Conservation (phyloP, 257 asterid genomes). For the Capsicum chinense region DNA sequence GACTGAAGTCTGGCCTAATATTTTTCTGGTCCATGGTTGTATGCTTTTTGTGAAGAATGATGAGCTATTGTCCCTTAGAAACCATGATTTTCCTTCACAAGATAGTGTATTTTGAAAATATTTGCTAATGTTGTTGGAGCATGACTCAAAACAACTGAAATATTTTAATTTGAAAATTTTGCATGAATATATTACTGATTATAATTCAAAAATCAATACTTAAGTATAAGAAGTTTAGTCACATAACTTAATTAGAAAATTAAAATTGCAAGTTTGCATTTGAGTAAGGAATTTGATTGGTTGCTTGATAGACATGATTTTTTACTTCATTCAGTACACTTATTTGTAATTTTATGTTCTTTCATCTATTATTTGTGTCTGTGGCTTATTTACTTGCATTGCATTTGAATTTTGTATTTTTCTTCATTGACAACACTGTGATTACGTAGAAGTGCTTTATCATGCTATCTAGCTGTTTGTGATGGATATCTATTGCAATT, state of each 20-base stretch:
- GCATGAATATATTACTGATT: no score
- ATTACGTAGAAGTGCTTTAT: neutral
- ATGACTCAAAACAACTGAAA: neutral
- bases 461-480: neutral
- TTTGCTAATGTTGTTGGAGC: neutral
- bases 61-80: neutral
- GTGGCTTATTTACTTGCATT: neutral
- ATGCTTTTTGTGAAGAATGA: neutral
- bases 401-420: neutral
- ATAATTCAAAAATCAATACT: neutral
- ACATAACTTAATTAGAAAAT: no score
- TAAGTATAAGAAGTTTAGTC: neutral
- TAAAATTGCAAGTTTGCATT: neutral
- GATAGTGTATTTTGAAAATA: neutral
- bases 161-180: neutral
- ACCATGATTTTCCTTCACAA: neutral
- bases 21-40: neutral
- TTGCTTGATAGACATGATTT: neutral
- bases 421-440: neutral
- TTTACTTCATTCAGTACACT: neutral
- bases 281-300: neutral
- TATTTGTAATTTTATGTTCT: neutral
- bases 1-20: neutral
- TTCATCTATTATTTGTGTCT: neutral
- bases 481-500: neutral